Evolutionary conservation across 2,329 filamentous ascomycete species (phyloP).

Genomic region (Arthrocladium fulminans): DNA sequence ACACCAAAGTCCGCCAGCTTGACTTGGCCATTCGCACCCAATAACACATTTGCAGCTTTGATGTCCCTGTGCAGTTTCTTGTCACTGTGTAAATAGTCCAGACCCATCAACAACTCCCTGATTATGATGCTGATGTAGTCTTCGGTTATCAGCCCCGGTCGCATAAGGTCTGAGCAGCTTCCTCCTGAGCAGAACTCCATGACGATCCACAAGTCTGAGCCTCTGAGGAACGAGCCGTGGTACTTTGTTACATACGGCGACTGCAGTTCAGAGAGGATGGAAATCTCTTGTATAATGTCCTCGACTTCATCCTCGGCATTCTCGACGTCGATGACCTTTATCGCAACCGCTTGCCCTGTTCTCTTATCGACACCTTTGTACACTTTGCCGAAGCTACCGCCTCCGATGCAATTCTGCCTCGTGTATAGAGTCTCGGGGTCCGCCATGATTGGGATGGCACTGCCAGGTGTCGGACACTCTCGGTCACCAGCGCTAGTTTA

Average conservation of each 20-base stretch:
- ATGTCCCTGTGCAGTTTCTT: conserved; percentile 96
- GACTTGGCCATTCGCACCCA: conserved; percentile 85
- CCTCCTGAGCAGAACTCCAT: conserved; percentile 99
- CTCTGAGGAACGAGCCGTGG: conserved; percentile 92
- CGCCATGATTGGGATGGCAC: conserved; percentile 30
- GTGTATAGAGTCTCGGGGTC: conserved; percentile 90
- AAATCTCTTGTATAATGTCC: conserved; percentile 98
- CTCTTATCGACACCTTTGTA: conserved; percentile 97
- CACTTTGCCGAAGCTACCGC: conserved; percentile 95
- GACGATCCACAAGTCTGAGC: conserved; percentile 95
- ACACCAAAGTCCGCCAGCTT: conserved; percentile 97
- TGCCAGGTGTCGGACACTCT: not conserved
- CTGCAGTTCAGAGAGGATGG: conserved; percentile 89
- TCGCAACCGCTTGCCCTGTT: conserved; percentile 86
- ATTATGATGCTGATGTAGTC: conserved; percentile 97
- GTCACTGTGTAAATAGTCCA: conserved; percentile 89
- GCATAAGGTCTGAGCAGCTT: conserved; percentile 92
- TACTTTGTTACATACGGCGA: conserved; percentile 97
- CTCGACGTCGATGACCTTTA: conserved; percentile 98
- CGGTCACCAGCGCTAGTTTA: not conserved
- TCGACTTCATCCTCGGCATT: conserved; percentile 98
- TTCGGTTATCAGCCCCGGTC: conserved; percentile 81
- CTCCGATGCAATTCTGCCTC: conserved; percentile 86
- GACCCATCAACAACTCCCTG: conserved; percentile 74
- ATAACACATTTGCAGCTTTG: conserved; percentile 90